Base-by-base conservation (phyloP, 129 eudicot genomes). In the Cynara cardunculus region DNA sequence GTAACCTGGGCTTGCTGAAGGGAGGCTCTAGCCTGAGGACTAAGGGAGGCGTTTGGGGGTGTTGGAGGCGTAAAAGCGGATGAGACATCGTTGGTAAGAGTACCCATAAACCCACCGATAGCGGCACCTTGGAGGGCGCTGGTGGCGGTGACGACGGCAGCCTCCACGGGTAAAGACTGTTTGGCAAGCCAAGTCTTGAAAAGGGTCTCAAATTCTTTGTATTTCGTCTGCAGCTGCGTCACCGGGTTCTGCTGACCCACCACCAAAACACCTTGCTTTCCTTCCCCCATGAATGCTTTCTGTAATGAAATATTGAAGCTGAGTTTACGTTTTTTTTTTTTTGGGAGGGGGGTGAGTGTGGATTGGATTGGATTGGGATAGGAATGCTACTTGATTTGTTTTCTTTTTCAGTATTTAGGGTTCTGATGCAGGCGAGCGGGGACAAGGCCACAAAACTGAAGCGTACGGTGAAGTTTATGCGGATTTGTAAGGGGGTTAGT, bases 91-190 rank as follows among this genome's bases (percentile, higher is more conserved):
- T 39, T 79, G 7, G 88, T 81, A 24, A 91, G 77, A 34, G 82
- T 87, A 46, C 92, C 92, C 92, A 91, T 85, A 6, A 91, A 73
- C 14, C 75, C 88, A 14, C 96, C 96, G 34, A 91, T 91, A 9
- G 86, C 87, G 35, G 91, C 96, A 16, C 96, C 96, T 73, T 87
- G 91, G 71, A 69, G 80, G 69, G 89, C 90, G 75, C 90, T 80
- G 39, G 96, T 86, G 85, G 73, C 76, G 62, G 92, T 88, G 27
- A 83, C 89, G 59, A 90, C 82, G 76, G 92, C 89, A 9, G 96
- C 88, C 69, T 88, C 92, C 8, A 90, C 90, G 25, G 92, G 87
- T 65, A 90, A 27, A 7, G 96, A 86, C 70, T 90, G 96, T 74
- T 88, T 88, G 65, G 89, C 80, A 18, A 90, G 59, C 96, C 96